Conservation (phyloP, 345 rosid genomes). For the Linum lewisii region DNA sequence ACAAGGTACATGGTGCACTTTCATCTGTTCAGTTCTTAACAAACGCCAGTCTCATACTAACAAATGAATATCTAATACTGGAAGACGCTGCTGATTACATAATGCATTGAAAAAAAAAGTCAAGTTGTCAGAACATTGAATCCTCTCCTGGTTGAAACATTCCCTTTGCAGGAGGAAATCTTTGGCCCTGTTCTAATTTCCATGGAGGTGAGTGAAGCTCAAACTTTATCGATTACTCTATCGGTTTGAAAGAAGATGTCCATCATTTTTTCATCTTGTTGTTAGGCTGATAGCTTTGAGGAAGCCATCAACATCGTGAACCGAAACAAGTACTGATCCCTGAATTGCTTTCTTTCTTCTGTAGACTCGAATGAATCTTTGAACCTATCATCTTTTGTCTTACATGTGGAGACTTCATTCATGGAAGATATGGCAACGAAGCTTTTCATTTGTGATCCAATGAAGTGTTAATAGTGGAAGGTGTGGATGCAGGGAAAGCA, state of each 20-base stretch:
- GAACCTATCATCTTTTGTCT: not conserved
- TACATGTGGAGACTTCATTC: not conserved
- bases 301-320: conserved; percentile 61
- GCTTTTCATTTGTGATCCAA: conserved; percentile 30
- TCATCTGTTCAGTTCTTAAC: not conserved
- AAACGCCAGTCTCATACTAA: not conserved
- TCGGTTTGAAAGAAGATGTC: too few species aligned
- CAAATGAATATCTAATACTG: not conserved
- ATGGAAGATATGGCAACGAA: conserved; percentile 82
- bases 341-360: conserved; percentile 6
- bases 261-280: too few species aligned
- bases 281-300: too few species aligned
- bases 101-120: too few species aligned
- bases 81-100: conserved; percentile 2
- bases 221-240: too few species aligned
- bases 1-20: too few species aligned
- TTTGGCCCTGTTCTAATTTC: too few species aligned
- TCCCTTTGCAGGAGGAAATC: too few species aligned
- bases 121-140: too few species aligned
- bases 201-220: too few species aligned
- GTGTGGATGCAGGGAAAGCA: conserved; percentile 63
- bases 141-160: too few species aligned
- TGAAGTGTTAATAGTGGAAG: not conserved
- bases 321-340: conserved; percentile 50
- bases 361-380: too few species aligned